Evolutionary conservation across 108 stramenopile species (phyloP), one percentile per base, ranked within the genome.

Genomic region (Discostella pseudostelligera): DNA sequence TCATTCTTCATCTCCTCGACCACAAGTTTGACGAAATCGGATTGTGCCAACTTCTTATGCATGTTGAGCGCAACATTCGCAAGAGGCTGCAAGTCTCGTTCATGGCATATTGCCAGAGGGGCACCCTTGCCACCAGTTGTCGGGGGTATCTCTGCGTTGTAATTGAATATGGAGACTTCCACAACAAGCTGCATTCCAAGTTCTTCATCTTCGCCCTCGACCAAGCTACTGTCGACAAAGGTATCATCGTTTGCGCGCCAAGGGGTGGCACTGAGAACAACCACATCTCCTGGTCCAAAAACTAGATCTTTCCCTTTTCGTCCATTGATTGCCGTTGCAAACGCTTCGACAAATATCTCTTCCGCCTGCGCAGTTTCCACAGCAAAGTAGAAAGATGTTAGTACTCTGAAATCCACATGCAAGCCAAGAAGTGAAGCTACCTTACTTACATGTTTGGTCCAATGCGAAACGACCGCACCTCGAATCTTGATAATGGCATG

Each of bases 401-500:
- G 3, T 32, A 32, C 32, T 32, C 32, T 32, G 4, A 32, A 32
- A 32, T 32, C 5, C 4, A 32, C 5, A 32, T 32, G 5, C 32
- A 32, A 32, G 32, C 32, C 32, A 32, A 32, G 5, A 32, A 32
- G 5, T 4, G 3, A 32, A 32, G n/a, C n/a, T n/a, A 32, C 32
- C 32, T 26, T 13, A 48, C 50, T 51, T 26, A 51, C 50, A 14
- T 39, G 56, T 35, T 77, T 77, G 12, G 65, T 72, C 76, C 76
- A 77, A 28, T 29, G 58, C 25, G 65, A 66, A 43, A 70, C 70
- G 36, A 67, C 24, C 9, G 47, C 79, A 48, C 77, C 82, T 9
- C 80, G 69, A 20, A 92, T 65, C 47, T 74, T 84, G 12, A 88
- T 29, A 37, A 92, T 87, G 4, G 84, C 75, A 60, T 88, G 87